Percentiles rank a stretch among this genome's conserved stretches.
Conservation (phyloP, 75 land plant species). For the Cupressus sempervirens region DNA sequence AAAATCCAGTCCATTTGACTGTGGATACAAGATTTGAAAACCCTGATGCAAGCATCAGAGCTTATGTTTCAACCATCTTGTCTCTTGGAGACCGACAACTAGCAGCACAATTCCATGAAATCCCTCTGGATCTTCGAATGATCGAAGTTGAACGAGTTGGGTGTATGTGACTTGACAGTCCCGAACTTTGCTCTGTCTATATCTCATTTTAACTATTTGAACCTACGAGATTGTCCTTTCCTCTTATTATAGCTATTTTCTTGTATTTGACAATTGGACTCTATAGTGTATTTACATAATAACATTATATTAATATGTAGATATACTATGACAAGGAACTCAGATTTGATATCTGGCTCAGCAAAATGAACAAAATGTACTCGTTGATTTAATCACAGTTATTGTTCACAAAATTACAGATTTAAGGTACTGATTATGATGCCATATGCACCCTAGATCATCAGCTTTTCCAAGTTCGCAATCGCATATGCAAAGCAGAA, state of each 20-base stretch:
- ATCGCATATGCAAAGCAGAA: too few relatives aligned
- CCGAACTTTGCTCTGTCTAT: neutral
- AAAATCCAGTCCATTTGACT: conserved; percentile 83
- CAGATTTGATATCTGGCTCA: too few relatives aligned
- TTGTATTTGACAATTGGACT: neutral
- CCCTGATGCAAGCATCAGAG: conserved; percentile 69
- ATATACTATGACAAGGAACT: too few relatives aligned
- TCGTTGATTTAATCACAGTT: too few relatives aligned
- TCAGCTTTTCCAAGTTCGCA: too few relatives aligned
- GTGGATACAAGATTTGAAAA: conserved; percentile 85
- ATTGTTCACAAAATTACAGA: too few relatives aligned
- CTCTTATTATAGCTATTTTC: neutral
- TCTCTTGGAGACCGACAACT: conserved; percentile 88
- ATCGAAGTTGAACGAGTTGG: conserved; percentile 94
- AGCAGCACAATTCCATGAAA: conserved; percentile 95
- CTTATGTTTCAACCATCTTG: conserved; percentile 66
- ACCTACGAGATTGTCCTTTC: neutral
- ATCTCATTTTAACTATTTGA: neutral
- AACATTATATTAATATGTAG: too few relatives aligned
- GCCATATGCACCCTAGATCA: too few relatives aligned
- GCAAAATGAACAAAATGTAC: too few relatives aligned
- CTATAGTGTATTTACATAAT: neutral
- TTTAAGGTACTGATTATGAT: too few relatives aligned
- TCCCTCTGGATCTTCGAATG: too few relatives aligned
- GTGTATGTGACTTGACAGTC: conserved; percentile 50